Evolutionary conservation across 805 yeast species (phyloP).

Genomic region (Hyphopichia homilentoma): DNA sequence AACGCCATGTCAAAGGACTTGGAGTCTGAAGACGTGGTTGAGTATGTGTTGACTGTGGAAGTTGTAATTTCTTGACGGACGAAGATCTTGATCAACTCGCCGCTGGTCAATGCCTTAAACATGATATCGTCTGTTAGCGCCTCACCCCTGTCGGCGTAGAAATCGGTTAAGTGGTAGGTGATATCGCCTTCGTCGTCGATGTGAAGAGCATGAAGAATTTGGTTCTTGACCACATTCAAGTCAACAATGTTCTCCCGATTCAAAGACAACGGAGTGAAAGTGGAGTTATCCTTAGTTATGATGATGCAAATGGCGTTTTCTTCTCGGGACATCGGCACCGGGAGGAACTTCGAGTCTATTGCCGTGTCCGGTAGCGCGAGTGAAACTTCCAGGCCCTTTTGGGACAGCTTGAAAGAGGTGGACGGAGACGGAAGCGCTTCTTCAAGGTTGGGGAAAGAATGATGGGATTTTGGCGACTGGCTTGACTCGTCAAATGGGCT

Average conservation of each 20-base stretch:
- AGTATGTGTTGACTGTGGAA: constrained; percentile 32
- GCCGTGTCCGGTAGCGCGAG: not conserved
- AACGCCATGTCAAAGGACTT: constrained; percentile 48
- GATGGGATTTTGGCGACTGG: constrained; percentile 1
- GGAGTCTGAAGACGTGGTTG: constrained; percentile 52
- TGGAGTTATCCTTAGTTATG: constrained; percentile 59
- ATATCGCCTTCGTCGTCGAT: constrained; percentile 28
- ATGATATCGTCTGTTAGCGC: constrained; percentile 50
- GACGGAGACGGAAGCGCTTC: constrained; percentile 1
- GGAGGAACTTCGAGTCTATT: constrained; percentile 11
- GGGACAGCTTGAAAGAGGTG: constrained; percentile 2
- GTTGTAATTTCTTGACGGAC: constrained; percentile 31
- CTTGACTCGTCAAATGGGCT: not conserved
- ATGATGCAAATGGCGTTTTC: constrained; percentile 36
- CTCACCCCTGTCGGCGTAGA: constrained; percentile 56
- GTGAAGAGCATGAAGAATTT: constrained; percentile 34
- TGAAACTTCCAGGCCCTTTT: constrained; percentile 6
- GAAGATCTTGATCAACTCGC: constrained; percentile 30
- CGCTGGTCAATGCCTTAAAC: constrained; percentile 28
- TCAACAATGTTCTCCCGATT: constrained; percentile 11
- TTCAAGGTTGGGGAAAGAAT: not conserved
- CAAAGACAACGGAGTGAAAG: constrained; percentile 46
- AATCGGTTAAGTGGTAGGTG: constrained; percentile 64
- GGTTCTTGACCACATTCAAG: constrained; percentile 31
- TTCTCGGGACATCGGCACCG: constrained; percentile 1